Conservation (phyloP, 352 stramenopile genomes). For the Globisporangium middletonii region DNA sequence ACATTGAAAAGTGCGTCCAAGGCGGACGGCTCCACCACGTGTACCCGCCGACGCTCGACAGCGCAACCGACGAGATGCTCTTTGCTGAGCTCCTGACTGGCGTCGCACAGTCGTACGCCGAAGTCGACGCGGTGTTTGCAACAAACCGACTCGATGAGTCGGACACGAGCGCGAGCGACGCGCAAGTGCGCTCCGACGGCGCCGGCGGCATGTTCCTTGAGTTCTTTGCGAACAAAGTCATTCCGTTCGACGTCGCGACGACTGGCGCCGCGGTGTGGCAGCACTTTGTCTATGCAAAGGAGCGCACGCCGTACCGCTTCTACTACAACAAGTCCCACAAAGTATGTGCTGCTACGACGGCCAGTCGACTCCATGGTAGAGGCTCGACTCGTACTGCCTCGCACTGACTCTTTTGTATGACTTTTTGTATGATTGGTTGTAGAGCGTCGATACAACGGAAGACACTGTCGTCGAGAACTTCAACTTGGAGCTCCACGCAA, state of each 20-base stretch:
- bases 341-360: conserved; percentile 6
- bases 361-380: neutral
- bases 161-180: conserved; percentile 28
- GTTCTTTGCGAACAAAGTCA: conserved; percentile 41
- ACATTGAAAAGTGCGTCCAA: conserved; percentile 12
- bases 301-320: conserved; percentile 32
- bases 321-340: conserved; percentile 29
- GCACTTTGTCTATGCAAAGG: conserved; percentile 36
- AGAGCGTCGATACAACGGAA: conserved; percentile 27
- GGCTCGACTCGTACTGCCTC: neutral
- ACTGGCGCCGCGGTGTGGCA: conserved; percentile 34
- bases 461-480: conserved; percentile 59
- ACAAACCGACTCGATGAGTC: conserved; percentile 19
- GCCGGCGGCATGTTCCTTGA: conserved; percentile 31
- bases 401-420: neutral
- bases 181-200: conserved; percentile 26
- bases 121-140: conserved; percentile 32
- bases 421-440: neutral
- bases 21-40: conserved; percentile 7
- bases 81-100: conserved; percentile 31
- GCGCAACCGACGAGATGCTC: conserved; percentile 16
- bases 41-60: conserved; percentile 19
- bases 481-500: conserved; percentile 45
- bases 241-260: conserved; percentile 29
- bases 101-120: conserved; percentile 27